Base-by-base conservation (phyloP, 495 filamentous ascomycete genomes). In the Aspergillus coremiiformis region DNA sequence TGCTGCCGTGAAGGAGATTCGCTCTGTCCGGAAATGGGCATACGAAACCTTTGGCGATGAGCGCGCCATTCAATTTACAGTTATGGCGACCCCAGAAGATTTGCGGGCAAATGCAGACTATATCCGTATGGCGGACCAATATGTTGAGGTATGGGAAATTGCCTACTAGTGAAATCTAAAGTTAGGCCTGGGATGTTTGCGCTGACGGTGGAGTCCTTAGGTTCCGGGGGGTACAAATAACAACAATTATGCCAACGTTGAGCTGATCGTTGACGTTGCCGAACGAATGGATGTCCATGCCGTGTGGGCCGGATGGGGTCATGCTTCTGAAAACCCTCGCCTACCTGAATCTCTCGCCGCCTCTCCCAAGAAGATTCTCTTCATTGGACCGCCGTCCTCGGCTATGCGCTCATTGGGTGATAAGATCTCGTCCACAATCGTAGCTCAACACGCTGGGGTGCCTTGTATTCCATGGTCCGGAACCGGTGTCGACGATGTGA, bases 71-170 rank as follows among this genome's bases (percentile, higher is more conserved):
- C 93, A 96, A 63, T 97, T 99, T 69, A 97, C 94, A 47, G 93
- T 96, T 55, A 99, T 99, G 93, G 93, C 93, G 56, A 99, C 93
- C 39, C 93, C 93, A n/a, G 93, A 99, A 72, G 93, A 99, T 86
- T 72, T 99, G 59, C 80, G 83, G 64, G 93, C 92, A 54, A 99
- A 99, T 69, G 94, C 93, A 45, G 93, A 99, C 73, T 99, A 99
- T 69, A 99, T 99, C 66, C 82, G 93, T 58, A 96, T 99, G 94
- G 93, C 93, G 1, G 93, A 99, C 68, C 88, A 95, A 79, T 99
- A 99, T 66, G 93, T 97, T 54, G 93, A 99, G 75, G 90, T 94
- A 61, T 30, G 74, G 21, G 44, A 39, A 23, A n/a, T n/a, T n/a
- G n/a, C n/a, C n/a, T 5, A 20, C 14, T 23, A 1, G 19, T 17